Conservation (phyloP, 192 early-diverging fungal genomes). For the Podila verticillata region DNA sequence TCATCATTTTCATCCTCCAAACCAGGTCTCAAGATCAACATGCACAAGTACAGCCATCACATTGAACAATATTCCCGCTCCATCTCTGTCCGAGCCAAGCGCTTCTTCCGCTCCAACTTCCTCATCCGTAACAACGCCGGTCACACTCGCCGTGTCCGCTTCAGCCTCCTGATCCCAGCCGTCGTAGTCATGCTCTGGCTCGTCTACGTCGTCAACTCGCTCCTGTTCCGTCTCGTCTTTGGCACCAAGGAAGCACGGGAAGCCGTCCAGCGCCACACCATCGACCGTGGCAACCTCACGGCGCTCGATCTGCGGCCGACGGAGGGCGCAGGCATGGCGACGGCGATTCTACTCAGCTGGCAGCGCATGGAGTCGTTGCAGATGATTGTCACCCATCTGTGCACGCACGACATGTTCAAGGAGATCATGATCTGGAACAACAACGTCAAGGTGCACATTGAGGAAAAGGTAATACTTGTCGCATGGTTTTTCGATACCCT, state of each 20-base stretch:
- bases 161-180: slow-evolving; percentile 29
- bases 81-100: slow-evolving; percentile 14
- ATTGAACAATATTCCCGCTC: slow-evolving; percentile 29
- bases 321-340: slow-evolving; percentile 56
- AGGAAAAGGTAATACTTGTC: slow-evolving; percentile 47
- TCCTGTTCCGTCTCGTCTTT: slow-evolving; percentile 31
- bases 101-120: slow-evolving; percentile 21
- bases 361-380: slow-evolving; percentile 52
- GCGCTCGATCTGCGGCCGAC: slow-evolving; percentile 55
- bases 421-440: slow-evolving; percentile 67
- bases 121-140: slow-evolving; percentile 20
- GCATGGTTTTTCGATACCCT: no score
- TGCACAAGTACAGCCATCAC: slow-evolving; percentile 22
- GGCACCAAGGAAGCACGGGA: background rate
- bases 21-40: slow-evolving; percentile 23
- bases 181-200: slow-evolving; percentile 2
- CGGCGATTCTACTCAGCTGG: slow-evolving; percentile 55
- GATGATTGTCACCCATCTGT: slow-evolving; percentile 59
- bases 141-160: slow-evolving; percentile 29
- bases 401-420: slow-evolving; percentile 65
- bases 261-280: slow-evolving; percentile 9
- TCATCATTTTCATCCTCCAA: slow-evolving; percentile 2
- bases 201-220: slow-evolving; percentile 12
- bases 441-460: slow-evolving; percentile 54
- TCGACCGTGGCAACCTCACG: slow-evolving; percentile 43